Base-by-base conservation (phyloP, 2,329 filamentous ascomycete species). In the Aspergillus uvarum region DNA sequence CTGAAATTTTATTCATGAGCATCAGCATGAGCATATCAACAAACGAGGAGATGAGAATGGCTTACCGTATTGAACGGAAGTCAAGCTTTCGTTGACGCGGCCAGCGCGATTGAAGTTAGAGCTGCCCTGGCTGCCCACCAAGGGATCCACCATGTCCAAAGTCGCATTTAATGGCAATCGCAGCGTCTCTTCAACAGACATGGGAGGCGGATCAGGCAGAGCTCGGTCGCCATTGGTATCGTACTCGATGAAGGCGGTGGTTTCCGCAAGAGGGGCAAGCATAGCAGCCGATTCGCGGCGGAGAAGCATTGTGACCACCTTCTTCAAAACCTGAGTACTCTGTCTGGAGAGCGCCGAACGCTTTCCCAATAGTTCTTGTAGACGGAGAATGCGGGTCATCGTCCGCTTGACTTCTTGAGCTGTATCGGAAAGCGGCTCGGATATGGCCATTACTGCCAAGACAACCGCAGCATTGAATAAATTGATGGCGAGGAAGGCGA, bases 391-490 rank as follows among this genome's bases (percentile, higher is more conserved):
- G 3, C 78, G 73, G 5, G 76, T 76, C 22, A 80, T 74, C 7
- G 72, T 76, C 35, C 77, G 72, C 59, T 81, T 80, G 0, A 76
- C 73, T 48, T 75, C 72, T 61, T 80, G 79, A 1, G 79, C 77
- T 29, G 70, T 67, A 52, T 79, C 73, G 0, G 77, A 78, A 1
- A 81, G 71, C 0, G 77, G 76, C 31, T 80, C 73, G 2, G 77
- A 77, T 2, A 80, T 68, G 1, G 79, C 77, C 44, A 77, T 69
- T 1, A 80, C 72, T 24, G 76, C 74, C 54, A 81, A 69, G 12
- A 80, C 78, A 26, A 80, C 75, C 6, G 77, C 75, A 1, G 78
- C 76, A 51, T 79, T 79, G 69, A 80, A 80, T 11, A 80, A 60
- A 56, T 80, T 80, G 62, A 80, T 79, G 2, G 76, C 79, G 19